phyloP scores from a whole-genome alignment of 805 yeast genomes.

The Metschnikowia baotianmanensis region DNA sequence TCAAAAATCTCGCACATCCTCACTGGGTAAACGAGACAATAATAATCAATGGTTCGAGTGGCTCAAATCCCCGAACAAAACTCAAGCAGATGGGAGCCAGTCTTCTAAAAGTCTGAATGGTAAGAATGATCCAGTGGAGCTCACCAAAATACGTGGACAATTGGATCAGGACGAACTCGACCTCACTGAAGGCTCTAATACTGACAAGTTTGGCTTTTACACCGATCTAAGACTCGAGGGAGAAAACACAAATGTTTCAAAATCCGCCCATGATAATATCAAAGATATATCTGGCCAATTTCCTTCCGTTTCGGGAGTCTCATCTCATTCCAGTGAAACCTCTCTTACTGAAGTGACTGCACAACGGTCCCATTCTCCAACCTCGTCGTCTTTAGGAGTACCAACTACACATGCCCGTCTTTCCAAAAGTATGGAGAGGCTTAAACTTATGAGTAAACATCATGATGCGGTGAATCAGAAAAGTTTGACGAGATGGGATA shows the following conservation, averaged over 20 bases:
- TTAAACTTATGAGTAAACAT: slow-evolving; percentile 39
- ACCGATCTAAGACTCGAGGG: neutral
- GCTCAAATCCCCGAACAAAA: slow-evolving; percentile 5
- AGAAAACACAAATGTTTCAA: too few relatives aligned
- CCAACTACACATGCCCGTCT: neutral
- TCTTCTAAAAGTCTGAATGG: neutral
- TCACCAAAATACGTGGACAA: slow-evolving; percentile 28
- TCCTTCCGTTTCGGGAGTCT: too few relatives aligned
- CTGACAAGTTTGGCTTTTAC: slow-evolving; percentile 52
- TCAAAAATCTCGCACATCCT: too few relatives aligned
- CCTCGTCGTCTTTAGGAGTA: neutral
- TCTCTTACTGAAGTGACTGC: slow-evolving; percentile 1
- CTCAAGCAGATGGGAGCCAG: neutral
- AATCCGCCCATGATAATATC: too few relatives aligned
- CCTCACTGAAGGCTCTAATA: slow-evolving; percentile 23
- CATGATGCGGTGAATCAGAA: slow-evolving; percentile 44
- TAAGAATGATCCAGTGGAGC: slow-evolving; percentile 41
- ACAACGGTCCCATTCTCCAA: neutral
- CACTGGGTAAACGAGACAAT: too few relatives aligned
- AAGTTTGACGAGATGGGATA: slow-evolving; percentile 46
- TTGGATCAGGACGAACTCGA: slow-evolving; percentile 5
- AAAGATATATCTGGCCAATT: too few relatives aligned
- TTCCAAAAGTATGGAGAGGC: slow-evolving; percentile 22
- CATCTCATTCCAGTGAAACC: neutral
- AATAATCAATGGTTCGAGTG: slow-evolving; percentile 12